Evolutionary conservation across 176 grass and related monocot species (phyloP).

Genomic region (Avena atlantica): DNA sequence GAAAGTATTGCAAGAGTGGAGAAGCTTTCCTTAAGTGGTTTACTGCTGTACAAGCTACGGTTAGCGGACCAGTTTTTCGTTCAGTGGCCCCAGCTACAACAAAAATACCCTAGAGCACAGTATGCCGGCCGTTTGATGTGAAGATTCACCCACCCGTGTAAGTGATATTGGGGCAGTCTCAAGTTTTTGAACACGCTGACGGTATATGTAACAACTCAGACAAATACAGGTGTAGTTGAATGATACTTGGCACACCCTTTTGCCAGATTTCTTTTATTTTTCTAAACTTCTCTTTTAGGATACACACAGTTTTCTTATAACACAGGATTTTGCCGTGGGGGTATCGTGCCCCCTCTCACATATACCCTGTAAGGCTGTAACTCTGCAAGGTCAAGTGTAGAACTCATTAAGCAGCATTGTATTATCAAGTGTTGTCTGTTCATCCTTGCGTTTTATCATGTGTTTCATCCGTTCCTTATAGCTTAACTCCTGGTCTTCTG

Average conservation of each 20-base stretch:
- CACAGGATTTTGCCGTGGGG: background rate
- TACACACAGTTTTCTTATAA: background rate
- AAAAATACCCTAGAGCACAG: slow-evolving; percentile 65
- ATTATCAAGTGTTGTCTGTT: background rate
- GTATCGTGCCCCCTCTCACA: background rate
- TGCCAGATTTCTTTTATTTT: background rate
- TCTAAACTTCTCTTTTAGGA: slow-evolving; percentile 5
- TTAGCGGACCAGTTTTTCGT: slow-evolving; percentile 82
- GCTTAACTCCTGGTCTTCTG: background rate
- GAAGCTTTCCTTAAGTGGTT: slow-evolving; percentile 82
- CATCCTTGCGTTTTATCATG: background rate
- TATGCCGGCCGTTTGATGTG: slow-evolving; percentile 77
- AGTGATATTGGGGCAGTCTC: background rate
- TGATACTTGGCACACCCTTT: background rate
- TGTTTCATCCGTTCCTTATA: background rate
- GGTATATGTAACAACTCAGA: background rate
- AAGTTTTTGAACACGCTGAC: background rate
- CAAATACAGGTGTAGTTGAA: slow-evolving; percentile 3
- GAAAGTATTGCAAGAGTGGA: slow-evolving; percentile 94
- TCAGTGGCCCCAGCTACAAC: slow-evolving; percentile 81
- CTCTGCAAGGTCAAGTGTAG: background rate
- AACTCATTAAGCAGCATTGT: background rate
- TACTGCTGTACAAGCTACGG: slow-evolving; percentile 85
- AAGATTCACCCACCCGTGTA: background rate
- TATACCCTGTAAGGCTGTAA: background rate